Evolutionary conservation across 2,329 filamentous ascomycete genomes (phyloP), one percentile per base, ranked within the genome.

Genomic region (Colletotrichum theobromicola): DNA sequence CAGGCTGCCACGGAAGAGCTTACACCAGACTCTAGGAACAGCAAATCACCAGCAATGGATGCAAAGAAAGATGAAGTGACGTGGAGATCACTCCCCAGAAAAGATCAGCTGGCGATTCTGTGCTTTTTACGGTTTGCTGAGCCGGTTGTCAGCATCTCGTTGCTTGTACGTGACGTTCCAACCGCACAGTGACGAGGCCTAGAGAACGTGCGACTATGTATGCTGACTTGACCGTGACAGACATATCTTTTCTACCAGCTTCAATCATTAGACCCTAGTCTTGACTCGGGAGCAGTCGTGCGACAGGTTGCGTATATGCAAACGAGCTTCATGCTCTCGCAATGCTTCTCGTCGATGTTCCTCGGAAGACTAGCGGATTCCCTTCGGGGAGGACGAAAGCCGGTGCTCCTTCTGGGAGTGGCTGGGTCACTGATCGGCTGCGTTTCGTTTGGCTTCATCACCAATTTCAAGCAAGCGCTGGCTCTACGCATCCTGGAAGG

Each of bases 41-140:
- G 42, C 42, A 21, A 50, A 10, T 1, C 3, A 13, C 6, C 10
- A 0, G 42, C 42, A n/a, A 60, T 60, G 57, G 57, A 60, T 60
- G 53, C 13, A 18, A 68, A 61, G 55, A 60, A 67, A 7, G 65
- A 68, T 32, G 35, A 46, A 15, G 69, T 72, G 63, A 72, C 64
- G 6, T 72, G 70, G 70, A 34, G 32, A 7, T 72, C 70, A 9
- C 46, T 72, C 24, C 70, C 70, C 6, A 21, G 70, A 35, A 72
- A 72, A 28, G 70, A 72, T 46, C 70, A 72, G 5, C 65, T 72
- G 7, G 70, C 70, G 1, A 64, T 72, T 12, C 2, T 72, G 10
- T 72, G 70, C 18, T 72, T 72, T 35, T 18, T 72, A 13, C 70
- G 70, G 9, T 72, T 72, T 58, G 70, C 70, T 8, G 70, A 72